Percentiles rank a stretch among this genome's conserved stretches.
These are phyloP conservation scores for Aspergillus candidus DNA, from an alignment of 2,329 filamentous ascomycete genomes.

Conservation along the genomic window DNA sequence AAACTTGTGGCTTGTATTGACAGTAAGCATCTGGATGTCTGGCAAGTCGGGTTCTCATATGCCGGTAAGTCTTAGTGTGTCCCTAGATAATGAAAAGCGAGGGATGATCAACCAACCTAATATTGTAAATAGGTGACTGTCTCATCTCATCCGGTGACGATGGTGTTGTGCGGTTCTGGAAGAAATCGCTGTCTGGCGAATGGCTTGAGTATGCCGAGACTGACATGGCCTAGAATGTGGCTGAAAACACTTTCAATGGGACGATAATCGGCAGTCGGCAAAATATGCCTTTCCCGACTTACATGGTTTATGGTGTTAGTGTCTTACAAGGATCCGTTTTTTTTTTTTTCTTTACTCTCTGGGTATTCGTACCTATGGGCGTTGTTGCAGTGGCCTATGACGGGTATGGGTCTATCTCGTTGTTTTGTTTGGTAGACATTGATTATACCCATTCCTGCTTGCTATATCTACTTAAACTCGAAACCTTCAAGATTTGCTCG, in stretches of 20 bases:
- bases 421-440: conserved; percentile 14
- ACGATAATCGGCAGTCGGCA: too few relatives aligned
- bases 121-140: conserved; percentile 32
- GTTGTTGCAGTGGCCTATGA: not conserved
- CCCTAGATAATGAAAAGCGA: not conserved
- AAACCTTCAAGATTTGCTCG: not conserved
- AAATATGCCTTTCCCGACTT: too few relatives aligned
- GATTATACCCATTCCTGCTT: conserved; percentile 15
- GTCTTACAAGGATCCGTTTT: not conserved
- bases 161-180: conserved; percentile 40
- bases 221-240: conserved; percentile 26
- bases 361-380: not conserved
- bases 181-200: conserved; percentile 37
- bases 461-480: not conserved
- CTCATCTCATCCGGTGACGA: conserved; percentile 41
- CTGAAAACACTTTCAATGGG: too few relatives aligned
- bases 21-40: conserved; percentile 41
- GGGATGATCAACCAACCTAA: not conserved
- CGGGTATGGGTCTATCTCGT: not conserved
- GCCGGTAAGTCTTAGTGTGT: conserved; percentile 27
- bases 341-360: not conserved
- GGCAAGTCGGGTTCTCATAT: conserved; percentile 41
- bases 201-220: conserved; percentile 42
- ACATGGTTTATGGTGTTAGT: not conserved
- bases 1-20: conserved; percentile 40